Evolutionary conservation across 164 flowering plant species (phyloP), one percentile per base, ranked within the genome.

Genomic region (Vitis riparia): DNA sequence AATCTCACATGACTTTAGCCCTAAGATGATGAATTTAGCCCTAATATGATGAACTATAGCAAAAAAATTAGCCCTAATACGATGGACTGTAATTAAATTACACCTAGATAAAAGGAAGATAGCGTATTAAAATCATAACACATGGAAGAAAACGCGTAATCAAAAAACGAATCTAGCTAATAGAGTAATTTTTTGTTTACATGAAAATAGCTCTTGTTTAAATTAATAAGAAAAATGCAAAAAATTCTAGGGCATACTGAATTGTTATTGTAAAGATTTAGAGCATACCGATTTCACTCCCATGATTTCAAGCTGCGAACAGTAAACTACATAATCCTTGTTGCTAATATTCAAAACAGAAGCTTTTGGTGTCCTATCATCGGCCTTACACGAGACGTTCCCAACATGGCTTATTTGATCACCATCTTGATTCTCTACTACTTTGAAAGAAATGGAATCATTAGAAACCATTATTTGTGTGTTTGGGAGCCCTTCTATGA

Each of bases 281-380:
- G 15, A 55, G 56, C 86, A 23, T 80, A 91, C 97, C 81, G 75
- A 73, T 70, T 68, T 75, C 14, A 87, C 59, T 44, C 90, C 89
- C 10, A 74, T 56, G 51, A 91, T 68, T 13, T 89, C 78, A 56
- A 86, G 15, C 8, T 67, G 71, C 4, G 81, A 79, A 59, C 90
- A 86, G 55, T 74, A 74, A 9, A 80, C 9, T 11, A 29, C 47
- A 55, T 83, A 86, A 37, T 37, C 53, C 68, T 59, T 3, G 47
- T 69, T 16, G 66, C 70, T 44, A 27, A 85, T 74, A 15, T 66
- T 71, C 59, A 78, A 53, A 13, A 30, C 13, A 14, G 79, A 65
- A 19, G 13, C 60, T 14, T 30, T 55, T 10, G 53, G 29, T 1
- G 61, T 47, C 8, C 57, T 68, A 55, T 69, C 58, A 12, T 32